Conservation (phyloP, 371 early-diverging fungal species). For the Rhizopus arrhizus region DNA sequence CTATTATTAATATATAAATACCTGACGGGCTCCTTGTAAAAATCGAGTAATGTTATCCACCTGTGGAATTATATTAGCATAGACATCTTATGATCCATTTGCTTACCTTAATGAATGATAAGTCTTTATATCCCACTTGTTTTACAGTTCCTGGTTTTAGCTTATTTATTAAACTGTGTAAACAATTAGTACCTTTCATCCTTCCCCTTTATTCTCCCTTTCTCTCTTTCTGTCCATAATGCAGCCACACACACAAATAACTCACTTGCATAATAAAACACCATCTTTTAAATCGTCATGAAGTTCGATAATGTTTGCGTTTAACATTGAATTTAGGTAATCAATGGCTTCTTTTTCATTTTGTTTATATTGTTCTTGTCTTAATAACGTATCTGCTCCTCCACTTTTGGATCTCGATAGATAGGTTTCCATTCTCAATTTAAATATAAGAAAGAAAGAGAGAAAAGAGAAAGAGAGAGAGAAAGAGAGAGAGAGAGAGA, state of each 20-base stretch:
- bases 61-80: slow-evolving; percentile 33
- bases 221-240: slow-evolving; percentile 3
- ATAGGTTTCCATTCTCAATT: slow-evolving; percentile 21
- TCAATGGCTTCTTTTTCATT: slow-evolving; percentile 39
- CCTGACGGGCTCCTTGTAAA: slow-evolving; percentile 62
- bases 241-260: neutral
- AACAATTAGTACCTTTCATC: neutral
- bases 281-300: slow-evolving; percentile 54
- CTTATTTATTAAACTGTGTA: slow-evolving; percentile 46
- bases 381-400: slow-evolving; percentile 36
- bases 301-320: slow-evolving; percentile 31
- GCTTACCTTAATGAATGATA: slow-evolving; percentile 47
- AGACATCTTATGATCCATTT: neutral
- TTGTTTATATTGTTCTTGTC: slow-evolving; percentile 35
- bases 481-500: neutral
- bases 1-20: slow-evolving; percentile 20
- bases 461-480: slow-evolving; percentile 9
- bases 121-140: slow-evolving; percentile 47
- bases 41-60: slow-evolving; percentile 84
- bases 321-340: slow-evolving; percentile 35
- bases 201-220: slow-evolving; percentile 4
- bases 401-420: slow-evolving; percentile 41
- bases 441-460: slow-evolving; percentile 12
- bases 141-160: slow-evolving; percentile 50
- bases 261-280: slow-evolving; percentile 54